Conservation (phyloP, 352 stramenopile species). For the Phytopythium aichiense region DNA sequence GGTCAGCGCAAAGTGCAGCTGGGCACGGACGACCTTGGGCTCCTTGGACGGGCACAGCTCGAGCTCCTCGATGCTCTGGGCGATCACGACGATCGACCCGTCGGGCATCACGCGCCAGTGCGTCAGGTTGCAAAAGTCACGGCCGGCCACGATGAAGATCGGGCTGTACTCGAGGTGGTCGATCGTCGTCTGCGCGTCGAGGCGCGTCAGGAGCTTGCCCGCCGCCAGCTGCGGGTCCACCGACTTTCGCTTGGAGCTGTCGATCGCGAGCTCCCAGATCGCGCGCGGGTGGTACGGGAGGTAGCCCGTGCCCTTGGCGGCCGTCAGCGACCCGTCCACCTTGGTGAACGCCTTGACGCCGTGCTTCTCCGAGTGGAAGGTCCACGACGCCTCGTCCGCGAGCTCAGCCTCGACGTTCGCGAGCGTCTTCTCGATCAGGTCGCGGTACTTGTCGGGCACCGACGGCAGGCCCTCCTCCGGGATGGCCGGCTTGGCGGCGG, state of each 20-base stretch:
- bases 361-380: slow-evolving; percentile 65
- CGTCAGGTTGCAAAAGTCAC: slow-evolving; percentile 67
- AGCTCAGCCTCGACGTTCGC: slow-evolving; percentile 52
- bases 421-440: slow-evolving; percentile 53
- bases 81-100: slow-evolving; percentile 60
- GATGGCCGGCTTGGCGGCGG: slow-evolving; percentile 9
- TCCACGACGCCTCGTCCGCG: slow-evolving; percentile 53
- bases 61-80: slow-evolving; percentile 59
- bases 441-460: slow-evolving; percentile 46
- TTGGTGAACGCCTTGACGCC: slow-evolving; percentile 67
- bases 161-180: slow-evolving; percentile 76
- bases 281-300: slow-evolving; percentile 47
- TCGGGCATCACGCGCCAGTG: slow-evolving; percentile 65
- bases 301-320: slow-evolving; percentile 47
- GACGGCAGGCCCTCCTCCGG: slow-evolving; percentile 38
- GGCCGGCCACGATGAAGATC: slow-evolving; percentile 69
- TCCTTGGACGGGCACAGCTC: slow-evolving; percentile 56
- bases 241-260: slow-evolving; percentile 37
- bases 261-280: slow-evolving; percentile 46
- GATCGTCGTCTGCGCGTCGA: slow-evolving; percentile 61
- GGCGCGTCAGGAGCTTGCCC: slow-evolving; percentile 26
- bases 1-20: slow-evolving; percentile 60
- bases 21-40: slow-evolving; percentile 59
- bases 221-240: slow-evolving; percentile 55
- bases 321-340: slow-evolving; percentile 59